Evolutionary conservation across 768 basidiomycete species (phyloP), one percentile per base, ranked within the genome.

Genomic region (Galerina sulciceps): DNA sequence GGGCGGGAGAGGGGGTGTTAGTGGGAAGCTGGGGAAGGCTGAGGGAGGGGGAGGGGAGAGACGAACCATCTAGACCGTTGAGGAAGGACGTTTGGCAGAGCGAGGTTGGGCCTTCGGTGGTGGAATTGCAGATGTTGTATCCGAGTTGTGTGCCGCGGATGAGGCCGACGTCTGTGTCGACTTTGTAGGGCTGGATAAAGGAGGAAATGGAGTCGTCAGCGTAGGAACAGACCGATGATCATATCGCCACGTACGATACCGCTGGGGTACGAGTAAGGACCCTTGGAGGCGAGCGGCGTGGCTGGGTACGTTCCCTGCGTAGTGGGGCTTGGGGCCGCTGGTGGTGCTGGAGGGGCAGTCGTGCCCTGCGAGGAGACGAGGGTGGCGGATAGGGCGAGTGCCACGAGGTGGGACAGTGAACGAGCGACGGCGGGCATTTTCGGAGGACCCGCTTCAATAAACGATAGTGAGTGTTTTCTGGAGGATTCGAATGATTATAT

Each of bases 111-210:
- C 76, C 79, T 68, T 88, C 77, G 0, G 89, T 90, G 15, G 86
- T 85, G 1, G 83, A 80, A 71, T 89, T 90, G 71, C 88, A 90
- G 10, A 75, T 66, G 69, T 88, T 89, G 77, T 87, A 89, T 15
- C 90, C 89, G 17, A 65, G 65, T 67, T 91, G 89, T 11, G 74
- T 56, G 17, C 77, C 77, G 45, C 77, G 69, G 55, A 67, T 64
- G 3, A 75, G 65, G 20, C 68, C 70, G 5, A 51, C 44, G 57
- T 78, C 75, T 10, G 71, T 75, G 45, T 78, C 76, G 31, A 74
- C 76, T 66, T 74, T 64, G 57, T 75, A 73, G 0, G 75, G 74
- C 75, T 78, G 53, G 14, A 46, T n/a, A n/a, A 45, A 36, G 34
- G 10, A 4, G 6, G 48, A 18, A 36, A 10, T 22, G 8, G 23